Conservation (phyloP, 345 rosid genomes). For the Raphanus sativus region DNA sequence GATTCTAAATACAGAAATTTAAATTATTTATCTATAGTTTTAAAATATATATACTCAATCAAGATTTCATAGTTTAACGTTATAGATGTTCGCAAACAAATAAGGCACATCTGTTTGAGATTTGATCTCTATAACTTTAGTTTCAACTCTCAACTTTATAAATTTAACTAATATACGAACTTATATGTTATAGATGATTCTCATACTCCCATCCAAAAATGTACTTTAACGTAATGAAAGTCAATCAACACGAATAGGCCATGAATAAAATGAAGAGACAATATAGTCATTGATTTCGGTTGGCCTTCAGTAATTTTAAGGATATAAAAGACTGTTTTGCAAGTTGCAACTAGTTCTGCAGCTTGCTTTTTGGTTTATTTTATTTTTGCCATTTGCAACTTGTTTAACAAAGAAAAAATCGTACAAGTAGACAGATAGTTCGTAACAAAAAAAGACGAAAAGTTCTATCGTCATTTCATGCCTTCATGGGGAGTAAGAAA, state of each 20-base stretch:
- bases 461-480: conserved; percentile 1
- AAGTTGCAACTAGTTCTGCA: conserved; percentile 1
- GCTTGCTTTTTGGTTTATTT: not conserved
- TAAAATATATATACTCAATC: not conserved
- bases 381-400: not conserved
- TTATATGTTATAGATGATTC: not conserved
- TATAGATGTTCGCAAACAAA: not conserved
- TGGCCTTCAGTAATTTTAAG: not conserved
- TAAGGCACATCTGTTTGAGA: not conserved
- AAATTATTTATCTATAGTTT: not conserved
- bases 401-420: not conserved
- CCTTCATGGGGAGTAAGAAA: conserved; percentile 7
- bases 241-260: conserved; percentile 19
- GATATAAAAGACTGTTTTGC: not conserved
- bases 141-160: not conserved
- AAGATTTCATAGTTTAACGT: not conserved
- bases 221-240: conserved; percentile 28
- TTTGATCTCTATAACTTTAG: not conserved
- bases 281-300: conserved; percentile 13
- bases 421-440: not conserved
- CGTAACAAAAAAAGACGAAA: not conserved
- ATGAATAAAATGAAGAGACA: not conserved
- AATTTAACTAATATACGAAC: not conserved
- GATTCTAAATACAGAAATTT: not conserved
- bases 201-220: conserved; percentile 26